phyloP scores from a whole-genome alignment of 768 basidiomycete genomes.

The Candolleomyces aberdarensis region DNA sequence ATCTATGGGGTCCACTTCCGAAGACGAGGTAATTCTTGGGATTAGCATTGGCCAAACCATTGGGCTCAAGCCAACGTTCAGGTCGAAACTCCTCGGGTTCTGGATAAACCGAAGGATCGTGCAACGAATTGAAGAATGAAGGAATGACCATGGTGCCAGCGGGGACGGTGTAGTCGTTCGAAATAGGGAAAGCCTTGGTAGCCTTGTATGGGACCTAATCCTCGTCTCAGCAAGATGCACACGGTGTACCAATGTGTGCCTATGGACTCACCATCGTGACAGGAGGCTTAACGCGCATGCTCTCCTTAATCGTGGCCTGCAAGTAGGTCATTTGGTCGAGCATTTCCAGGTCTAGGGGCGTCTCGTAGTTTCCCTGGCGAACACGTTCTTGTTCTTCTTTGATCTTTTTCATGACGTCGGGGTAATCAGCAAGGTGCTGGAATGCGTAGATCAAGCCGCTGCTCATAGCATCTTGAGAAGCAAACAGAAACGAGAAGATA shows the following conservation, averaged over 20 bases:
- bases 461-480: slow-evolving; percentile 97
- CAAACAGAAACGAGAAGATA: slow-evolving; percentile 94
- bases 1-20: slow-evolving; percentile 89
- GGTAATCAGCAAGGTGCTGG: slow-evolving; percentile 93
- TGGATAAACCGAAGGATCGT: slow-evolving; percentile 85
- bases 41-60: slow-evolving; percentile 73
- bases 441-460: slow-evolving; percentile 94
- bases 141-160: slow-evolving; percentile 92
- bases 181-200: slow-evolving; percentile 88
- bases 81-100: slow-evolving; percentile 81
- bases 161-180: slow-evolving; percentile 89
- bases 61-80: slow-evolving; percentile 89
- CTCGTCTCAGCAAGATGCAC: slow-evolving; percentile 8
- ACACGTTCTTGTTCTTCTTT: slow-evolving; percentile 87
- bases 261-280: slow-evolving; percentile 82
- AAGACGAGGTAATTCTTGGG: slow-evolving; percentile 97
- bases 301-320: slow-evolving; percentile 91
- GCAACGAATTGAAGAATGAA: slow-evolving; percentile 87
- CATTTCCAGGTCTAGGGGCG: slow-evolving; percentile 81
- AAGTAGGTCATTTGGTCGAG: slow-evolving; percentile 93
- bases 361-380: slow-evolving; percentile 72
- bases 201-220: slow-evolving; percentile 88
- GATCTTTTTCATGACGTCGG: slow-evolving; percentile 84
- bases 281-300: slow-evolving; percentile 86
- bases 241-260: slow-evolving; percentile 8